phyloP scores from a whole-genome alignment of 257 asterid species.

The Agastache rugosa region DNA sequence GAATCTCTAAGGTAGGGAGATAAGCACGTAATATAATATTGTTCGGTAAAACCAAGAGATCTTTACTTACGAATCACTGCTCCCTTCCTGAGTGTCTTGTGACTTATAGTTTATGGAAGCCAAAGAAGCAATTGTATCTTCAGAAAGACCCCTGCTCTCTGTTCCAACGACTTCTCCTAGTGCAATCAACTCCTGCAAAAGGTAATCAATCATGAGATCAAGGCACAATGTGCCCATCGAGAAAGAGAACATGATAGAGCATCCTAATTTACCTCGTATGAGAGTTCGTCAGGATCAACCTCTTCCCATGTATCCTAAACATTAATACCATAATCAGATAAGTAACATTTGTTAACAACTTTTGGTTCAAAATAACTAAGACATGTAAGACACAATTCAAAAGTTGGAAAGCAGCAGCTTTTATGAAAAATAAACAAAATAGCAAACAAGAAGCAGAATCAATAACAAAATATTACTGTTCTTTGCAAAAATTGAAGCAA shows the following conservation, averaged over 20 bases:
- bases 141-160: slow-evolving; percentile 94
- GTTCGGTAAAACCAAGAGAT: slow-evolving; percentile 31
- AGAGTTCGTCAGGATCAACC: slow-evolving; percentile 92
- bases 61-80: slow-evolving; percentile 78
- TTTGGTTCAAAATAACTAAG: slow-evolving; percentile 1
- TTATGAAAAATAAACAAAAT: slow-evolving; percentile 17
- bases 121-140: slow-evolving; percentile 79
- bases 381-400: slow-evolving; percentile 10
- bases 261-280: slow-evolving; percentile 73
- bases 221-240: not conserved
- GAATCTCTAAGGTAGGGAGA: slow-evolving; percentile 6
- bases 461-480: not conserved
- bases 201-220: slow-evolving; percentile 27
- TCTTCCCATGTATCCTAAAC: slow-evolving; percentile 88
- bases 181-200: slow-evolving; percentile 84
- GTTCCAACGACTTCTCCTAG: slow-evolving; percentile 96
- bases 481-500: slow-evolving; percentile 1
- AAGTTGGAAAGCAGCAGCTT: not conserved
- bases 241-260: slow-evolving; percentile 8
- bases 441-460: not conserved
- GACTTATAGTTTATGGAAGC: slow-evolving; percentile 73
- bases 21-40: not conserved
- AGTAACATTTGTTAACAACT: slow-evolving; percentile 11
- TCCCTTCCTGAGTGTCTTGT: slow-evolving; percentile 59
- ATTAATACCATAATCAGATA: slow-evolving; percentile 34